Evolutionary conservation across 345 rosid genomes (phyloP), one percentile per base, ranked within the genome.

Genomic region (Lepidium aucheri): DNA sequence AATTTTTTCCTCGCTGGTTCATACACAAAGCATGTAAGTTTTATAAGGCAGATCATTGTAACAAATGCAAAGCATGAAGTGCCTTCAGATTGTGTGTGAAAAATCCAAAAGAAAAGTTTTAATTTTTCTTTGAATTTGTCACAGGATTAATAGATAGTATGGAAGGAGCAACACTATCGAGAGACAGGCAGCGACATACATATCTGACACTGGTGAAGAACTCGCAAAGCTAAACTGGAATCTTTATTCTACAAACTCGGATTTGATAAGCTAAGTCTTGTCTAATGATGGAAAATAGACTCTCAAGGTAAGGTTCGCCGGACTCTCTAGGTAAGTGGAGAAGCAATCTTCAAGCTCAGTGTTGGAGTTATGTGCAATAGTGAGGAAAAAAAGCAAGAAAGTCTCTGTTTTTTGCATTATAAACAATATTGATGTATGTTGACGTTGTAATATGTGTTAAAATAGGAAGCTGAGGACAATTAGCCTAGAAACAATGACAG

Each of bases 151-250:
- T 94, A 71, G 99, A 94, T 74, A 94, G 97, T 62, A 94, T 88
- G 99, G 99, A 94, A 76, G 97, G 96, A 35, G 99, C 99, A 3
- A 90, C 99, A 1, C 52, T 94, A 63, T 90, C 99, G 99, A 97
- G 11, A 86, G 99, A 68, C 97, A 90, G 72, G 86, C 96, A 52
- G 84, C 99, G 3, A 86, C 99, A 20, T 94, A 82, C 60, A 75
- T 94, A 33, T 90, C 97, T 65, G 73, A 81, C 36, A 89, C 92
- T 0, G 96, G 99, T 51, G 90, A 90, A 75, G 97, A 84, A 60
- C 74, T 94, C 33, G 77, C 83, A 39, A 85, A 79, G 15, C 62
- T 93, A 68, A 82, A 80, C 76, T 86, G 86, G 78, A 79, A 79
- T 75, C 79, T 85, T 9, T 78, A 24, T 26, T 5, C 30, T 56